Evolutionary conservation across 1,284 basidiomycete genomes (phyloP).

Genomic region (Ceratobasidium sp.): DNA sequence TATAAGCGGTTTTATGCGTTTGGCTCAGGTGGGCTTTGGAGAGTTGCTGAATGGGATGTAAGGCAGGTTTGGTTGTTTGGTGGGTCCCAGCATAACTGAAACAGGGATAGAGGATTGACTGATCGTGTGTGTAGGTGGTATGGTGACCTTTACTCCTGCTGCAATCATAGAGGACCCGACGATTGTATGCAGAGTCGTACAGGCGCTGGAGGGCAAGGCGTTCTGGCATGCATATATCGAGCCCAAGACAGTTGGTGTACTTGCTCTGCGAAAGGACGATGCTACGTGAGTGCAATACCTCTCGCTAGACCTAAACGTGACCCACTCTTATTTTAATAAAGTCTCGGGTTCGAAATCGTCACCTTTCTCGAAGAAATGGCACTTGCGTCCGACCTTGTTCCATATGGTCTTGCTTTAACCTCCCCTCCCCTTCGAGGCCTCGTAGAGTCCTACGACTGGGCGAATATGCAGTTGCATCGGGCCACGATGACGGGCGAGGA

Average conservation of each 20-base stretch:
- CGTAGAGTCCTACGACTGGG: conserved; percentile 10
- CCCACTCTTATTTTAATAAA: background rate
- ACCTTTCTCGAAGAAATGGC: conserved; percentile 1
- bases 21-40: conserved; percentile 25
- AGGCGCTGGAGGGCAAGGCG: conserved; percentile 9
- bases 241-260: conserved; percentile 9
- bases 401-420: conserved; percentile 18
- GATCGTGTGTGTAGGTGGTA: conserved; percentile 9
- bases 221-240: conserved; percentile 37
- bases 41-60: conserved; percentile 26
- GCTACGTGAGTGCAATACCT: background rate
- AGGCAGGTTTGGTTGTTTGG: conserved; percentile 27
- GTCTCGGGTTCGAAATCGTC: conserved; percentile 15
- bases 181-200: conserved; percentile 17
- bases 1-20: conserved; percentile 23
- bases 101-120: too few relatives aligned
- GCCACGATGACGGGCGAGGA: background rate
- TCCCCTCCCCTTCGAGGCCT: conserved; percentile 21
- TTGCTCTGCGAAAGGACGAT: background rate
- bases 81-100: background rate
- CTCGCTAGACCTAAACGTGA: background rate
- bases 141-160: conserved; percentile 36
- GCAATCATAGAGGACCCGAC: conserved; percentile 26
- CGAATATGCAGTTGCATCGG: background rate
- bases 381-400: conserved; percentile 16